Evolutionary conservation across 2,329 filamentous ascomycete genomes (phyloP), one percentile per base, ranked within the genome.

Genomic region (Pseudocercospora fuligena): DNA sequence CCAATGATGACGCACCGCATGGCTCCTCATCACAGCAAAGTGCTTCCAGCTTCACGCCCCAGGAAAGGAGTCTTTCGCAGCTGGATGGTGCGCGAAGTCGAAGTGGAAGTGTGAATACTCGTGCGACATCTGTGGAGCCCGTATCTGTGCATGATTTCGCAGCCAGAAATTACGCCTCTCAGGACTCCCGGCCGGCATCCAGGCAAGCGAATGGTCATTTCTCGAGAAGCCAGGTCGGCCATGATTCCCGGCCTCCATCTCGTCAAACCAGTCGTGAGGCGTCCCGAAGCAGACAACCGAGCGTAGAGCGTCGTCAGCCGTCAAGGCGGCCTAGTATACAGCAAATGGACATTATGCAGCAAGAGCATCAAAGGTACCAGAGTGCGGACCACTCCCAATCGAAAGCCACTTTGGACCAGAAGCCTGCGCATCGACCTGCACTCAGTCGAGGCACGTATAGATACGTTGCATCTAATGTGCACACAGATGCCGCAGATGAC

Each of bases 401-500:
- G 40, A 71, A 71, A 25, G 68, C 71, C n/a, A 65, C 61, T 11
- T 21, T 66, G 3, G 71, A 75, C 36, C 67, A 71, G 27, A 70
- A 78, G 81, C 76, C 43, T 74, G 78, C 53, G 57, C 76, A 68
- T 14, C 79, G 80, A 11, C 77, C 80, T 8, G 82, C 79, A 43
- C 62, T 74, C 9, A 74, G 76, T 60, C 79, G 81, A 36, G 78
- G 78, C 62, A 79, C 81, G 59, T 82, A 84, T 60, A 84, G 86
- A n/a, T 82, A 85, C 63, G 73, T 71, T 31, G 66, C 74, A 9
- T 68, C 75, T 40, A 85, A 87, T 19, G 79, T 85, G 8, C 83
- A 86, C 60, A 76, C 92, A 56, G 88, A 90, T 19, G 86, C 89
- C 1, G 80, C 82, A 3, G 85, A 90, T 68, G 92, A 97, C 73